Conservation (phyloP, 1,284 basidiomycete genomes). For the Gomphus sp. region DNA sequence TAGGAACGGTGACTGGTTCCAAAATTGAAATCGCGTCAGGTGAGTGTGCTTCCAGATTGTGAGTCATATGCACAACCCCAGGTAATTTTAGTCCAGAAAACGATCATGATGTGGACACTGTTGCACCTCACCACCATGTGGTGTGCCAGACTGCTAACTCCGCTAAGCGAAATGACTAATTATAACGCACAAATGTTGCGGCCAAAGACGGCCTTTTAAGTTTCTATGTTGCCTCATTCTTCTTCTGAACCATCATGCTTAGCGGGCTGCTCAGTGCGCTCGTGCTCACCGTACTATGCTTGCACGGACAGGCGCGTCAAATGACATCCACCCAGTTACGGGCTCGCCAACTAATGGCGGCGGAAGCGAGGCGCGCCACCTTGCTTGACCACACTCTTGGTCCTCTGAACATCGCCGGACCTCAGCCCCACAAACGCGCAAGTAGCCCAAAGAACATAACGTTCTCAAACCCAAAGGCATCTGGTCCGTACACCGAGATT, state of each 20-base stretch:
- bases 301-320: constrained; percentile 2
- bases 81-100: no score
- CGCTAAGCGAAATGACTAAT: no score
- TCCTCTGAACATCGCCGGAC: neutral
- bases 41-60: no score
- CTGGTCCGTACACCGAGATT: constrained; percentile 28
- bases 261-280: neutral
- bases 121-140: no score
- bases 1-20: no score
- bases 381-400: neutral
- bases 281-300: neutral
- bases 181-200: no score
- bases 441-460: constrained; percentile 51
- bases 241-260: neutral
- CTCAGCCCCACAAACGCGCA: neutral
- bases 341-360: constrained; percentile 4
- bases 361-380: constrained; percentile 1
- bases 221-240: neutral
- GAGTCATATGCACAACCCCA: no score
- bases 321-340: constrained; percentile 4
- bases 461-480: constrained; percentile 58
- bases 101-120: no score
- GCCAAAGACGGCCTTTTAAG: no score
- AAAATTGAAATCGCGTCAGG: no score
- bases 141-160: no score